phyloP scores from a whole-genome alignment of 2,329 filamentous ascomycete species.

The Aciculosporium take region DNA sequence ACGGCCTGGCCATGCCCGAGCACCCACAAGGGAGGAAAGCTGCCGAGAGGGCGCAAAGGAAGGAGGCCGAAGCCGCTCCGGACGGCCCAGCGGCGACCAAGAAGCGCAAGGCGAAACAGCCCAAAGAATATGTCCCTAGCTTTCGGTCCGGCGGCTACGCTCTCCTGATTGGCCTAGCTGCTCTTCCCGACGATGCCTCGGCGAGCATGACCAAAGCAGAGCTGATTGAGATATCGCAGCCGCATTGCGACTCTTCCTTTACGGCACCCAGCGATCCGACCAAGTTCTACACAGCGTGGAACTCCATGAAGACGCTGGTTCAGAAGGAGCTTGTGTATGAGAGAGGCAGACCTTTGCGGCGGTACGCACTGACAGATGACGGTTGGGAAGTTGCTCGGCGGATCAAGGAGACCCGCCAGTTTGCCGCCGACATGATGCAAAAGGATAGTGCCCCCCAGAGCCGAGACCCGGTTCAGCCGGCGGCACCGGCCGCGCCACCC shows the following conservation, averaged over 20 bases:
- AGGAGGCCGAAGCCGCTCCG: conserved; percentile 22
- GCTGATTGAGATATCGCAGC: conserved; percentile 55
- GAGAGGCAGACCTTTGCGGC: conserved; percentile 50
- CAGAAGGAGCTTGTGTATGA: conserved; percentile 63
- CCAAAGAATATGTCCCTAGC: conserved; percentile 56
- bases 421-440: conserved; percentile 15
- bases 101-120: conserved; percentile 41
- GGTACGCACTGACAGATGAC: conserved; percentile 60
- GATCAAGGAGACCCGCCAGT: conserved; percentile 41
- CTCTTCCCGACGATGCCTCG: conserved; percentile 36
- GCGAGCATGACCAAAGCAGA: conserved; percentile 51
- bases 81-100: conserved; percentile 23
- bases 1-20: conserved; percentile 54
- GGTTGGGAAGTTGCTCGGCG: conserved; percentile 61
- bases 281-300: conserved; percentile 69
- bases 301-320: conserved; percentile 62
- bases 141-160: conserved; percentile 64
- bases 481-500: neutral
- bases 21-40: conserved; percentile 33
- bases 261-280: conserved; percentile 50
- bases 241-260: conserved; percentile 60
- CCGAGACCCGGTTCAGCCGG: neutral
- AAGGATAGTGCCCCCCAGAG: neutral
- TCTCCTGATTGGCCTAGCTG: conserved; percentile 51
- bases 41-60: conserved; percentile 14